Percentiles rank a stretch among this genome's conserved stretches.
Conservation (phyloP, 306 rosid genomes). For the Crataegus laevigata region DNA sequence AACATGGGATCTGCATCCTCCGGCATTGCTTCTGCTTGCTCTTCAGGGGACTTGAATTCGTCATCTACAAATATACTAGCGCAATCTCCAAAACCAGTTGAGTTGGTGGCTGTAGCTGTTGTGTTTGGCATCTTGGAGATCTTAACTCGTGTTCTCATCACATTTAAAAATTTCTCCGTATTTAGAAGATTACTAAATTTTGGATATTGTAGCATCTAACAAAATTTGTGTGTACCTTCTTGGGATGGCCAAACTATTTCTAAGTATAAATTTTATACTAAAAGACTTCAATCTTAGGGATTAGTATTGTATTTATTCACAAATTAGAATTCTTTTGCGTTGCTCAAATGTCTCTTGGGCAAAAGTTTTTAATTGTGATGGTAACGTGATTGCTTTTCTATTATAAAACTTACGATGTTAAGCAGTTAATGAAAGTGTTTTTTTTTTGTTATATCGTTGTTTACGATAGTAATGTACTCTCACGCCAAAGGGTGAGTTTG, state of each 20-base stretch:
- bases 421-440: too few relatives aligned
- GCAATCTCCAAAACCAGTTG: conserved; percentile 53
- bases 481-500: neutral
- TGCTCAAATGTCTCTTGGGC: neutral
- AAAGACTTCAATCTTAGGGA: neutral
- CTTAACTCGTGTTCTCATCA: too few relatives aligned
- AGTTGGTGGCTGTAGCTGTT: conserved; percentile 3
- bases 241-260: neutral
- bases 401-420: too few relatives aligned
- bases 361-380: too few relatives aligned
- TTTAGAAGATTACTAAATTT: neutral
- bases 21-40: conserved; percentile 47
- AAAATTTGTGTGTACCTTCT: neutral
- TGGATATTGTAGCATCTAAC: neutral
- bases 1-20: conserved; percentile 93
- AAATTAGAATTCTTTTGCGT: neutral
- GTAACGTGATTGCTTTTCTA: neutral
- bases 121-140: conserved; percentile 26
- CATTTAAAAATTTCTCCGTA: too few relatives aligned
- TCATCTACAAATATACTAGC: conserved; percentile 58
- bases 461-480: neutral
- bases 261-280: neutral
- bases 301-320: neutral
- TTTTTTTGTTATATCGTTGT: neutral
- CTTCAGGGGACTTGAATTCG: conserved; percentile 44